Base-by-base conservation (phyloP, 2,329 filamentous ascomycete genomes). In the Amesomyces nigricolor region DNA sequence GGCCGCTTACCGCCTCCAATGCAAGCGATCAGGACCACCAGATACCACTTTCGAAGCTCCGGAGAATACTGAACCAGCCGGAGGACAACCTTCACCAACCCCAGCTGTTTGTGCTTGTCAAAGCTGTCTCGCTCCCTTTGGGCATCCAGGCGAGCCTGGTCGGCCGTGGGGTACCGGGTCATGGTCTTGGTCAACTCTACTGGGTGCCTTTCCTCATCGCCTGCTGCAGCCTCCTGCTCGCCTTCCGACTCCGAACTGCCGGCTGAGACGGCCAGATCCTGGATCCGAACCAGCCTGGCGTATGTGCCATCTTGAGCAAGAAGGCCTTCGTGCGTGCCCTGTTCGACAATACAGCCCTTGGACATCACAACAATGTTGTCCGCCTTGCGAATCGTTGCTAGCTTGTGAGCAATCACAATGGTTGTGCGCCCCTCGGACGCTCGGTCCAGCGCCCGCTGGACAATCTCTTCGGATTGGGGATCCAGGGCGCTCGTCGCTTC, bases 401-500 rank as follows among this genome's bases (percentile, higher is more conserved):
- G 72, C 71, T 82, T 17, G 66, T 85, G 82, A 0, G 85, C 84
- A 55, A 88, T 85, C 39, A 85, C 78, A 26, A 88, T 80, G 0
- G 82, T 87, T 0, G 85, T 88, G 14, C 83, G 73, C 22, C 78
- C 77, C 39, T 75, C 71, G 0, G 81, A 80, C 0, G 85, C 75
- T n/a, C 73, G 72, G 58, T 78, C 76, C 17, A 84, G 71, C 0
- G 81, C 80, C 32, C 75, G 70, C 61, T 84, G 81, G 1, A 85
- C 80, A 7, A 79, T 73, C 3, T 73, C 69, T 54, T 76, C 74
- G 1, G 74, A 70, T 1, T 73, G 70, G 4, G 73, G 70, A 45
- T 75, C 72, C 37, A 76, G 69, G 0, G 83, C 81, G 49, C 79
- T 83, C 0, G 85, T 88, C 1, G 85, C 85, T 68, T 88, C 84